A percentile compares a stretch with the other conserved stretches of the same genome.
These are phyloP conservation scores for Thielaviopsis ethacetica DNA, from an alignment of 2,329 filamentous ascomycete genomes.

Conservation along the genomic window DNA sequence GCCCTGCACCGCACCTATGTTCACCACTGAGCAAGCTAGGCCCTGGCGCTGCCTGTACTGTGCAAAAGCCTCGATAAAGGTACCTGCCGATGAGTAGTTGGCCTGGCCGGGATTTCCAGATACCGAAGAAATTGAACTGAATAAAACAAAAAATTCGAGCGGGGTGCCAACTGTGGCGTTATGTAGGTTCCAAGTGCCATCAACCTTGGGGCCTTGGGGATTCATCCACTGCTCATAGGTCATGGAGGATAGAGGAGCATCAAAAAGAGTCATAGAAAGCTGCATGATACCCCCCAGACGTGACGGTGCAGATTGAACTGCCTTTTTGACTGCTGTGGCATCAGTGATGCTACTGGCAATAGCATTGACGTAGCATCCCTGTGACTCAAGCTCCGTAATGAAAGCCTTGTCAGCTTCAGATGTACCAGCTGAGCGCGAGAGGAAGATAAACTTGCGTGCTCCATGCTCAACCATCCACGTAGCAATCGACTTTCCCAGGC, in stretches of 20 bases:
- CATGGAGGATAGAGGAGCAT: conserved; percentile 17
- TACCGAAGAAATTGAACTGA: conserved; percentile 21
- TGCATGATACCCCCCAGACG: neutral
- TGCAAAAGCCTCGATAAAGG: conserved; percentile 24
- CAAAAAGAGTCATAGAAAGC: neutral
- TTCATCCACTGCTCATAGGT: conserved; percentile 18
- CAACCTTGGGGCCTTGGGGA: conserved; percentile 18
- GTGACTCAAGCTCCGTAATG: conserved; percentile 13
- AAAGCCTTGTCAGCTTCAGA: conserved; percentile 4
- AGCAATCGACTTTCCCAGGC: conserved; percentile 15
- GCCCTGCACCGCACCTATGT: conserved; percentile 22
- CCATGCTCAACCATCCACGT: conserved; percentile 17
- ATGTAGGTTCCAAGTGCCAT: conserved; percentile 23
- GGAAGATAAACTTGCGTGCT: conserved; percentile 15
- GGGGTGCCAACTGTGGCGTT: conserved; percentile 10
- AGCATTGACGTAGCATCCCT: conserved; percentile 13
- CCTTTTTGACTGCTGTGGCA: conserved; percentile 16
- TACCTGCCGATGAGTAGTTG: conserved; percentile 28
- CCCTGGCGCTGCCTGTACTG: conserved; percentile 19
- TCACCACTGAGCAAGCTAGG: conserved; percentile 21
- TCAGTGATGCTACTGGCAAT: conserved; percentile 21
- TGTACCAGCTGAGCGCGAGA: conserved; percentile 11
- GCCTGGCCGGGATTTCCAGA: conserved; percentile 22
- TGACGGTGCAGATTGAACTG: conserved; percentile 9
- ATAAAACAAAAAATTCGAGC: conserved; percentile 24